Percentiles rank a stretch among this genome's conserved stretches.
Evolutionary conservation across 805 yeast genomes (phyloP).

Genomic region (Metschnikowia vanudenii): DNA sequence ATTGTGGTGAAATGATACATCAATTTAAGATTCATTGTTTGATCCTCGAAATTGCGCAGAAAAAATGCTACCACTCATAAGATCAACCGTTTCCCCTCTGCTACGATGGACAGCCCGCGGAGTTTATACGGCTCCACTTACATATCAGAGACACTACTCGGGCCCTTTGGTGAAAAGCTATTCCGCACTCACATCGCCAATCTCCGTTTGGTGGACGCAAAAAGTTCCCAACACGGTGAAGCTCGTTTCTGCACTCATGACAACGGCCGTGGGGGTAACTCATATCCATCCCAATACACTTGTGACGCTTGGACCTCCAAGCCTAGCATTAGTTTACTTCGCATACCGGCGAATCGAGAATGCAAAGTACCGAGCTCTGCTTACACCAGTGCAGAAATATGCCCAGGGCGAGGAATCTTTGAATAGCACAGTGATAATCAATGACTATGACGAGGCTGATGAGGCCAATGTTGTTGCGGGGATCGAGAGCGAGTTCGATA

Average conservation of each 20-base stretch:
- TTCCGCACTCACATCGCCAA: constrained; percentile 24
- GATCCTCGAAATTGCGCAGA: too few species aligned
- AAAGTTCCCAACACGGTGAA: constrained; percentile 28
- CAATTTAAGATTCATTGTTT: too few species aligned
- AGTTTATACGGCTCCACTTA: not conserved
- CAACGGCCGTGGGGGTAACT: constrained; percentile 28
- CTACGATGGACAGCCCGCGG: not conserved
- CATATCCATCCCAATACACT: constrained; percentile 38
- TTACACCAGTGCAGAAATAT: constrained; percentile 12
- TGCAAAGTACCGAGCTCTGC: constrained; percentile 16
- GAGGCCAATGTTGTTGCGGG: constrained; percentile 32
- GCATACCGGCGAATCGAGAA: constrained; percentile 19
- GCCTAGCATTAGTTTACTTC: constrained; percentile 28
- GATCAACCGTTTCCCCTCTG: not conserved
- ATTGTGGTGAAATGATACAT: too few species aligned
- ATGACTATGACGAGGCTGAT: constrained; percentile 34
- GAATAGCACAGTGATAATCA: constrained; percentile 15
- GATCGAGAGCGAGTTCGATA: constrained; percentile 38
- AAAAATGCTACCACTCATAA: not conserved
- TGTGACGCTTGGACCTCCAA: constrained; percentile 39
- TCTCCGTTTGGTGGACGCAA: constrained; percentile 27
- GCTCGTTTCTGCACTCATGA: constrained; percentile 27
- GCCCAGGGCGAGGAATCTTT: not conserved
- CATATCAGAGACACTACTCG: constrained; percentile 2
- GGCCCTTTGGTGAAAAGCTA: constrained; percentile 37